A percentile compares a stretch with the other conserved stretches of the same genome.
Conservation (phyloP, 2,329 filamentous ascomycete species). For the Cylindrodendrum hubeiense region DNA sequence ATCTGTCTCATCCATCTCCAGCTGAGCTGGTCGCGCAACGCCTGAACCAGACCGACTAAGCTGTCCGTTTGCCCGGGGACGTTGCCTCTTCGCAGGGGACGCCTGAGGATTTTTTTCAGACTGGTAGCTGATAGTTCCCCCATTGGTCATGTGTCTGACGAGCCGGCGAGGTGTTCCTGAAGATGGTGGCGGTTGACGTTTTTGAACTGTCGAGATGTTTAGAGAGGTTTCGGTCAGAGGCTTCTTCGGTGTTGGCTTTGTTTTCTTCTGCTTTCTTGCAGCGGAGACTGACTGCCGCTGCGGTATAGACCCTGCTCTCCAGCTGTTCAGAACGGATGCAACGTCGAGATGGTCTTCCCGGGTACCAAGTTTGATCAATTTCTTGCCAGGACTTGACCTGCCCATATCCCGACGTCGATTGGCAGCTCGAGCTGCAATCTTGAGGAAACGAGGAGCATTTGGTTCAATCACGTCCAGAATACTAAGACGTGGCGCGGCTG, state of each 20-base stretch:
- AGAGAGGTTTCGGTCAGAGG: conserved; percentile 39
- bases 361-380: conserved; percentile 71
- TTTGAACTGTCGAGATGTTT: conserved; percentile 32
- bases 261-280: conserved; percentile 32
- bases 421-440: conserved; percentile 70
- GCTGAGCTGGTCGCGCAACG: conserved; percentile 62
- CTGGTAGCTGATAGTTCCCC: conserved; percentile 45
- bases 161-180: conserved; percentile 41
- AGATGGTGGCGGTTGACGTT: neutral
- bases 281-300: conserved; percentile 53
- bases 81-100: conserved; percentile 1
- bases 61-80: conserved; percentile 9
- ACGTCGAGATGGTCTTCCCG: conserved; percentile 72
- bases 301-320: conserved; percentile 66
- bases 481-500: conserved; percentile 62
- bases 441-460: conserved; percentile 68
- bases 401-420: conserved; percentile 62
- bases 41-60: conserved; percentile 32
- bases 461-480: conserved; percentile 71
- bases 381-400: conserved; percentile 66
- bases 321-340: conserved; percentile 63
- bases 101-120: conserved; percentile 11
- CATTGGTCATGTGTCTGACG: conserved; percentile 44
- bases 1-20: conserved; percentile 61
- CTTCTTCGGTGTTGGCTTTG: conserved; percentile 23